phyloP scores from a whole-genome alignment of 257 asterid species.

The Penstemon eatonii region DNA sequence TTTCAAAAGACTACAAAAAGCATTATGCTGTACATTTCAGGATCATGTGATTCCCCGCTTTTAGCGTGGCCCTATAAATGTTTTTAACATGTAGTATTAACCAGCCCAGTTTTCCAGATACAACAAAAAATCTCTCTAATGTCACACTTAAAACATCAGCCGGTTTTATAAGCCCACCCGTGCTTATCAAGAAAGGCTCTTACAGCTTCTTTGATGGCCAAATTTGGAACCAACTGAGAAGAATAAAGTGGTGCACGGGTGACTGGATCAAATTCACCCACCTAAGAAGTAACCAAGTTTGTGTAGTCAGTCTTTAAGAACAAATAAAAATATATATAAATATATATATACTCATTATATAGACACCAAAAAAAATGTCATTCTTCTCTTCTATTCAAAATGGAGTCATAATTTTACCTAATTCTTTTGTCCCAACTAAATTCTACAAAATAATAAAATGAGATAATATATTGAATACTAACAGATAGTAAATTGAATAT shows the following conservation, averaged over 20 bases:
- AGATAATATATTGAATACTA: background rate
- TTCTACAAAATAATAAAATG: no score
- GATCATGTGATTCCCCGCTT: slow-evolving; percentile 3
- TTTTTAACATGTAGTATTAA: slow-evolving; percentile 7
- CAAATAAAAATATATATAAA: slow-evolving; percentile 4
- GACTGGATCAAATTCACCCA: slow-evolving; percentile 80
- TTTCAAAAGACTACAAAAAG: slow-evolving; percentile 26
- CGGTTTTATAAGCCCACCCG: slow-evolving; percentile 85
- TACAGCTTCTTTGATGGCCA: slow-evolving; percentile 94
- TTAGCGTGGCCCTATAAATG: background rate
- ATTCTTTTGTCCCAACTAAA: no score
- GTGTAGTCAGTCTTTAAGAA: slow-evolving; percentile 12
- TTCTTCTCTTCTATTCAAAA: no score
- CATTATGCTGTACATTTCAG: background rate
- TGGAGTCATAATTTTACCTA: no score
- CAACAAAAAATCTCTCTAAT: slow-evolving; percentile 1
- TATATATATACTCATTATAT: no score
- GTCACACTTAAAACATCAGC: slow-evolving; percentile 30
- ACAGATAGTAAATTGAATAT: background rate
- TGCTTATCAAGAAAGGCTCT: slow-evolving; percentile 59
- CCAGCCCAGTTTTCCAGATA: slow-evolving; percentile 18
- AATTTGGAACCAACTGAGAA: slow-evolving; percentile 73
- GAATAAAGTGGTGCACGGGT: slow-evolving; percentile 66
- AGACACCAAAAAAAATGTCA: no score
- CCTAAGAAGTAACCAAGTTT: slow-evolving; percentile 40